phyloP scores from a whole-genome alignment of 202 grass and related monocot genomes.

The Setaria viridis region DNA sequence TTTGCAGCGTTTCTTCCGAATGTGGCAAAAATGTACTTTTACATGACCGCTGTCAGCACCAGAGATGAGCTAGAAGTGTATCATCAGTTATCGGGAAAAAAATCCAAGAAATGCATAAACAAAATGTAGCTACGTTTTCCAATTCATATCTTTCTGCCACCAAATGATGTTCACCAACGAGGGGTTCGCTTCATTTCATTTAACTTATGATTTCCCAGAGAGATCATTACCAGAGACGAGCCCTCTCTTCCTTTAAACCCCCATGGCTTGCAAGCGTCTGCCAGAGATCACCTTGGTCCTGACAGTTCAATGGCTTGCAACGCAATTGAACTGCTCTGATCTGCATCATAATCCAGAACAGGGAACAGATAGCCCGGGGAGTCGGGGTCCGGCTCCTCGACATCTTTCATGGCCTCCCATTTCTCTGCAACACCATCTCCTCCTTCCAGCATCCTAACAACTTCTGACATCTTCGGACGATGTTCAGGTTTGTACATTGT shows the following conservation, averaged over 20 bases:
- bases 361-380: constrained; percentile 15
- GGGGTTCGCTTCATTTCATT: neutral
- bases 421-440: constrained; percentile 63
- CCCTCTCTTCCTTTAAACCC: neutral
- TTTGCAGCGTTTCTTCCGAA: neutral
- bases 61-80: neutral
- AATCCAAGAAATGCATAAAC: neutral
- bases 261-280: neutral
- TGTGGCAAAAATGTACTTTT: neutral
- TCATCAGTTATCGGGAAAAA: neutral
- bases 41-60: neutral
- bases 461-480: constrained; percentile 79
- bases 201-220: neutral
- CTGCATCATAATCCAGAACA: constrained; percentile 24
- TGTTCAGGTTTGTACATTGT: constrained; percentile 64
- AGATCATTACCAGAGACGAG: neutral
- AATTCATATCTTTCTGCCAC: neutral
- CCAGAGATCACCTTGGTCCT: constrained; percentile 66
- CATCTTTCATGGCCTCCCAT: constrained; percentile 73
- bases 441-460: constrained; percentile 78
- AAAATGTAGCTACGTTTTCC: neutral
- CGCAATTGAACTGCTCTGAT: constrained; percentile 48
- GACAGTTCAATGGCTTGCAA: constrained; percentile 76
- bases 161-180: constrained; percentile 2
- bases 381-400: neutral